phyloP scores from a whole-genome alignment of 306 rosid species.

The Casuarina cunninghamiana region DNA sequence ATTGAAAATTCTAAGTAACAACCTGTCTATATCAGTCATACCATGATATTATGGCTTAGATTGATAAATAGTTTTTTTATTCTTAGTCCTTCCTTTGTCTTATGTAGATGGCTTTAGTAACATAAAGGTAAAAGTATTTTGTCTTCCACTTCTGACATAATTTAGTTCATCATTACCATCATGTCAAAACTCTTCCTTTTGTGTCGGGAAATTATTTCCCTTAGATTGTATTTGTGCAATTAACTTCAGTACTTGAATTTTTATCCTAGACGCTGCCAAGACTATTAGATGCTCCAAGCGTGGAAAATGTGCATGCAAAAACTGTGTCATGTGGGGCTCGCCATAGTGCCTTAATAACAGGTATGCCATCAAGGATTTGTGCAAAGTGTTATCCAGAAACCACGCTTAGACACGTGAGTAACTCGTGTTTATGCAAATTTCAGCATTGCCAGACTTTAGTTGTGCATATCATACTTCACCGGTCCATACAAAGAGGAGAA shows the following conservation, averaged over 20 bases:
- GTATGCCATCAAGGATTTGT: slow-evolving; percentile 34
- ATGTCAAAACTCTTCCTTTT: slow-evolving; percentile 1
- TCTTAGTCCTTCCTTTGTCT: neutral
- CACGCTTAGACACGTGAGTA: neutral
- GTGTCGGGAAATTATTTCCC: slow-evolving; percentile 5
- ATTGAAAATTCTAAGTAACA: neutral
- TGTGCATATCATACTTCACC: neutral
- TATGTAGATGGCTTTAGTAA: neutral
- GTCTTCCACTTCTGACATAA: neutral
- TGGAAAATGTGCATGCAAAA: slow-evolving; percentile 73
- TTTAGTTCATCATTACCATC: neutral
- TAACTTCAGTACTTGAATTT: slow-evolving; percentile 18
- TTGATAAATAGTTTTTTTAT: neutral
- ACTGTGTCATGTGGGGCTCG: slow-evolving; percentile 91
- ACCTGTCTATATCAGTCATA: neutral
- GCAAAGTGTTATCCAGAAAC: neutral
- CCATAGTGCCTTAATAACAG: slow-evolving; percentile 78
- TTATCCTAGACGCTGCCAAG: slow-evolving; percentile 71
- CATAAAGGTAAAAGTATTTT: neutral
- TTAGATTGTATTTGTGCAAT: slow-evolving; percentile 14
- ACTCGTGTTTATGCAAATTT: neutral
- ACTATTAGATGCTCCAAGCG: slow-evolving; percentile 73
- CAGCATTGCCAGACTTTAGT: neutral
- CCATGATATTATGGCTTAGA: neutral
- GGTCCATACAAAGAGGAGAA: neutral